Evolutionary conservation across 345 rosid species (phyloP).

Genomic region (Litchi chinensis): DNA sequence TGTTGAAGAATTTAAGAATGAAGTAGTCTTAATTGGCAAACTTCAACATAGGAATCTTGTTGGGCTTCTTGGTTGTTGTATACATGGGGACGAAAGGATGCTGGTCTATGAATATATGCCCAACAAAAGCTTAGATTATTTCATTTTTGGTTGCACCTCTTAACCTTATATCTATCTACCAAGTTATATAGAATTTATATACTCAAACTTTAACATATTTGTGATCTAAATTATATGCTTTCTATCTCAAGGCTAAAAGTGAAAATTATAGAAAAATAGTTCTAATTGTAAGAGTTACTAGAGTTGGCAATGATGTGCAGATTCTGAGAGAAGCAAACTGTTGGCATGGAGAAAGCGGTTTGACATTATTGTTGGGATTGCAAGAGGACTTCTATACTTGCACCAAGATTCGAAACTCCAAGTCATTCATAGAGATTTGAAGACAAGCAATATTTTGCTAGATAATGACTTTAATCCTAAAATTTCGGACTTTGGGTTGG

Average conservation of each 20-base stretch:
- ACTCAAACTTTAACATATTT: background rate
- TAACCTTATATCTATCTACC: background rate
- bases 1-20: constrained; percentile 34
- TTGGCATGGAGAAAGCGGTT: constrained; percentile 17
- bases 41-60: constrained; percentile 13
- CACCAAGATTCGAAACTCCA: too few species aligned
- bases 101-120: constrained; percentile 6
- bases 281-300: too few species aligned
- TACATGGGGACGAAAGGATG: constrained; percentile 12
- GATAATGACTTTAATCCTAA: constrained; percentile 20
- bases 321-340: background rate
- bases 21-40: constrained; percentile 26
- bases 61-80: background rate
- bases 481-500: constrained; percentile 27
- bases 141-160: constrained; percentile 7
- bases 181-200: background rate
- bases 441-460: constrained; percentile 18
- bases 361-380: constrained; percentile 24
- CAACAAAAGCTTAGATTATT: constrained; percentile 6
- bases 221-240: background rate
- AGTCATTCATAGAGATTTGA: constrained; percentile 24
- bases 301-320: background rate
- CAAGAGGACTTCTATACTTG: too few species aligned
- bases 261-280: background rate
- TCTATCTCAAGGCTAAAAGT: background rate